Evolutionary conservation across 495 filamentous ascomycete species (phyloP).

Genomic region (Aspergillus homomorphus): DNA sequence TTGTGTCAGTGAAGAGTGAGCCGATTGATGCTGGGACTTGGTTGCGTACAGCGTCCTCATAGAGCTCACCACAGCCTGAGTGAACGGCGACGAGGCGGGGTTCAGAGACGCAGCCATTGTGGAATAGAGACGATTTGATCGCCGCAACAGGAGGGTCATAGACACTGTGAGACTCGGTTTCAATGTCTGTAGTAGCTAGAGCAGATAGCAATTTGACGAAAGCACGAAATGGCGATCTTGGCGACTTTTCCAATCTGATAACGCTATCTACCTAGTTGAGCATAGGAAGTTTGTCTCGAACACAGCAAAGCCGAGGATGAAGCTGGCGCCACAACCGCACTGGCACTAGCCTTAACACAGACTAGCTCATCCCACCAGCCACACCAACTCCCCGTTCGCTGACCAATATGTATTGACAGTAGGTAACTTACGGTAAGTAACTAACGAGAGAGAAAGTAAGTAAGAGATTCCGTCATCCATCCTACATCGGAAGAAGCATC

Average conservation of each 20-base stretch:
- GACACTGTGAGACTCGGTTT: not conserved
- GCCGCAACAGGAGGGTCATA: slow-evolving; percentile 18
- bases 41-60: slow-evolving; percentile 75
- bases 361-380: not conserved
- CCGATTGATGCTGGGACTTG: not conserved
- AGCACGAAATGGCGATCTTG: too few species aligned
- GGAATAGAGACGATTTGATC: slow-evolving; percentile 24
- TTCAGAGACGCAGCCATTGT: slow-evolving; percentile 31
- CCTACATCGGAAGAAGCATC: slow-evolving; percentile 7
- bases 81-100: slow-evolving; percentile 60
- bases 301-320: slow-evolving; percentile 1
- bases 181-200: too few species aligned
- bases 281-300: not conserved
- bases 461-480: slow-evolving; percentile 17
- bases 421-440: not conserved
- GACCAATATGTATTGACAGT: not conserved
- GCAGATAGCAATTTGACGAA: too few species aligned
- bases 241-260: too few species aligned
- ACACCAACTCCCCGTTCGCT: not conserved
- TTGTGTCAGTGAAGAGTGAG: not conserved
- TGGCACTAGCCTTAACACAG: not conserved
- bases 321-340: slow-evolving; percentile 19
- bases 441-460: not conserved
- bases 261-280: not conserved
- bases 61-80: slow-evolving; percentile 71